Conservation (phyloP, 805 yeast genomes). For the Kodamaea hsintzibuensis region DNA sequence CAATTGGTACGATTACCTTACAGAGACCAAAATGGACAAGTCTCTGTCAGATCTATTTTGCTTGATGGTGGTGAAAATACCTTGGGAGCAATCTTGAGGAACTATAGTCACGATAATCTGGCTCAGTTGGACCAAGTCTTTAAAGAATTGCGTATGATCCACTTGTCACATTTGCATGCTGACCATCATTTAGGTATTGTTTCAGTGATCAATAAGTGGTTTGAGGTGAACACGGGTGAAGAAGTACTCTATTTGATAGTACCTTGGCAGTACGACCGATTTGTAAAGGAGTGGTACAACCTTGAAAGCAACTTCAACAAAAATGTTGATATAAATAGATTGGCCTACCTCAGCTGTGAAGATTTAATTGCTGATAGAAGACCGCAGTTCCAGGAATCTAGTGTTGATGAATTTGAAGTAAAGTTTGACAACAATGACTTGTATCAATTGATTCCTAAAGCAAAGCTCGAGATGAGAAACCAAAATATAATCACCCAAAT, state of each 20-base stretch:
- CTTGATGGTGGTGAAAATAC: conserved; percentile 98
- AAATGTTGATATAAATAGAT: conserved; percentile 36
- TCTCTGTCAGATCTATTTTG: conserved; percentile 48
- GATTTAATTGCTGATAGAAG: conserved; percentile 43
- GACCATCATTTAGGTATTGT: conserved; percentile 92
- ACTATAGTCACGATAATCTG: conserved; percentile 50
- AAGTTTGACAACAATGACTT: conserved; percentile 27
- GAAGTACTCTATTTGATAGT: conserved; percentile 56
- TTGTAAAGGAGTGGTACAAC: conserved; percentile 66
- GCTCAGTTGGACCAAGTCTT: conserved; percentile 43
- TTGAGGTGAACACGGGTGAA: conserved; percentile 33
- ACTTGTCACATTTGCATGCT: conserved; percentile 90
- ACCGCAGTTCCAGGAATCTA: conserved; percentile 30
- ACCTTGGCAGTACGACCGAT: conserved; percentile 74
- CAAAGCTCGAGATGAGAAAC: conserved; percentile 29
- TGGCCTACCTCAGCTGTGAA: conserved; percentile 62
- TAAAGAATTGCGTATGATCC: conserved; percentile 62
- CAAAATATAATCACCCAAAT: conserved; percentile 30
- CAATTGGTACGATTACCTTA: conserved; percentile 72
- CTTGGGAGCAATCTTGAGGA: conserved; percentile 65
- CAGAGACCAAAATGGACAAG: conserved; percentile 14
- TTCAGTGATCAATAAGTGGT: conserved; percentile 72
- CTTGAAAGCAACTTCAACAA: conserved; percentile 38
- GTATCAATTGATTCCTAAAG: conserved; percentile 17
- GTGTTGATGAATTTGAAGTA: conserved; percentile 33